phyloP scores from a whole-genome alignment of 1,139 yeast genomes.

The Zygotorulaspora mrakii region DNA sequence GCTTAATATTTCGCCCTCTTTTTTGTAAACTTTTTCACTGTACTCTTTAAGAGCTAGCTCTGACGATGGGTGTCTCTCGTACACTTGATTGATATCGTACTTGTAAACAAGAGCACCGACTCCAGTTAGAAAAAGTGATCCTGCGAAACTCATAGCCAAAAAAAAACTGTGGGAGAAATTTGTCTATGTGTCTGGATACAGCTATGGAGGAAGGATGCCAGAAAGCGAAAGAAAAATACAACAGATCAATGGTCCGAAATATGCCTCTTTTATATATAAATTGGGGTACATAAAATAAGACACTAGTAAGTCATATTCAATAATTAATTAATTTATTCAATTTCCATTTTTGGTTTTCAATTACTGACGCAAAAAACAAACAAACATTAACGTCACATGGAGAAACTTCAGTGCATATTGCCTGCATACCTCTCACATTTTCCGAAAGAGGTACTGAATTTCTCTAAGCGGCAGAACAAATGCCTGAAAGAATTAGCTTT shows the following conservation, averaged over 20 bases:
- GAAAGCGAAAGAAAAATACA: background rate
- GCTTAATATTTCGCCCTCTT: conserved; percentile 14
- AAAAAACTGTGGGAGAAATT: background rate
- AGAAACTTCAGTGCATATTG: too few relatives aligned
- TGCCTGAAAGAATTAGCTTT: too few relatives aligned
- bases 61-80: conserved; percentile 21
- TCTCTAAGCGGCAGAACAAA: too few relatives aligned
- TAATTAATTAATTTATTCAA: too few relatives aligned
- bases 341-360: too few relatives aligned
- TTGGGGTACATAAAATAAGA: too few relatives aligned
- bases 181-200: background rate
- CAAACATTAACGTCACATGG: too few relatives aligned
- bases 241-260: background rate
- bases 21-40: conserved; percentile 15
- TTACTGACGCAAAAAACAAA: too few relatives aligned
- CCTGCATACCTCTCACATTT: too few relatives aligned
- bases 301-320: too few relatives aligned
- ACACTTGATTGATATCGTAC: conserved; percentile 27
- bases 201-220: too few relatives aligned
- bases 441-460: too few relatives aligned
- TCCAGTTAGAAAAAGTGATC: conserved; percentile 30
- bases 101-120: conserved; percentile 31
- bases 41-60: conserved; percentile 16
- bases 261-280: background rate
- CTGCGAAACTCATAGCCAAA: conserved; percentile 32